Conservation (phyloP, 164 flowering plant genomes). For the Paratinospora sagittata region DNA sequence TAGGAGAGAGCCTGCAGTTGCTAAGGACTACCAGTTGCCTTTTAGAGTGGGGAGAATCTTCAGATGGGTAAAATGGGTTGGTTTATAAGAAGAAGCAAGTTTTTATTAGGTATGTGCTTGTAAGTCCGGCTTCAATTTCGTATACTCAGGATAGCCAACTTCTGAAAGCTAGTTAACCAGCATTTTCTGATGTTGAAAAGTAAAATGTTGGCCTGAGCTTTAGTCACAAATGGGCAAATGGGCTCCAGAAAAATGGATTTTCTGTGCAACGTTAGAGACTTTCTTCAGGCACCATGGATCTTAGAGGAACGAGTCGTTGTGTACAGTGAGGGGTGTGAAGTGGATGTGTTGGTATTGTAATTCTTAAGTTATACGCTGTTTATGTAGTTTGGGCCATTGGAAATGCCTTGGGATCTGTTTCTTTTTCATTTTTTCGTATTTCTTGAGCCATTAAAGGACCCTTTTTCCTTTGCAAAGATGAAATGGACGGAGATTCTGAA, state of each 20-base stretch:
- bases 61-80: conserved; percentile 99
- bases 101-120: neutral
- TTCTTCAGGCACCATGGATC: conserved; percentile 13
- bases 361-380: conserved; percentile 22
- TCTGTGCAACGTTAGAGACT: conserved; percentile 11
- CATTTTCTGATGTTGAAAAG: neutral
- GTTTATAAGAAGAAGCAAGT: conserved; percentile 38
- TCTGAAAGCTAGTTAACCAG: neutral
- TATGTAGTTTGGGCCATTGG: conserved; percentile 13
- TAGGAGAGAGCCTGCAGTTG: conserved; percentile 77
- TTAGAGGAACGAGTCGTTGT: conserved; percentile 23
- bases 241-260: too few relatives aligned
- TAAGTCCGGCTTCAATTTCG: neutral
- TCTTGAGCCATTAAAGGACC: conserved; percentile 1
- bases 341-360: conserved; percentile 28
- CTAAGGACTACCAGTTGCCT: conserved; percentile 84
- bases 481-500: too few relatives aligned
- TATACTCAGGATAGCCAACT: neutral
- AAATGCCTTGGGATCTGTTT: neutral
- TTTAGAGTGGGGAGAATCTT: conserved; percentile 73
- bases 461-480: neutral
- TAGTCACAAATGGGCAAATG: neutral
- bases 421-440: neutral
- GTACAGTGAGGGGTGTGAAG: conserved; percentile 23
- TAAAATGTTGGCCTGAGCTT: neutral